Conservation (phyloP, 805 yeast species). For the Peterozyma toletana region DNA sequence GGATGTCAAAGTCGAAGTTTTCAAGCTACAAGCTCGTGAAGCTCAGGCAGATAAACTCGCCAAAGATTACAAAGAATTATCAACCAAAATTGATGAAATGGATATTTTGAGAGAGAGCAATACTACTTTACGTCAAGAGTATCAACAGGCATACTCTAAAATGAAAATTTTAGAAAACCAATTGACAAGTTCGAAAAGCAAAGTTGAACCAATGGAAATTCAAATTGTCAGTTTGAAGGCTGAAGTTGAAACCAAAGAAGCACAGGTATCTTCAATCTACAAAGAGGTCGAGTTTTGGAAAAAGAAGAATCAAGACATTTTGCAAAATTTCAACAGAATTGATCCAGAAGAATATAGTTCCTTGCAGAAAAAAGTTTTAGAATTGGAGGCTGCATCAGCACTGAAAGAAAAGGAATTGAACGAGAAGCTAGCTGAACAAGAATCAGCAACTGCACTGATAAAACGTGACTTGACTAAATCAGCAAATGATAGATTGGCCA, state of each 20-base stretch:
- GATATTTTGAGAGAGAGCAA: conserved; percentile 65
- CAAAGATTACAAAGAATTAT: conserved; percentile 36
- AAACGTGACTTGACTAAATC: conserved; percentile 11
- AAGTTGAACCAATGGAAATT: conserved; percentile 38
- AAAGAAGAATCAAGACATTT: conserved; percentile 38
- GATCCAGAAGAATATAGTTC: conserved; percentile 38
- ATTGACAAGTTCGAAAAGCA: conserved; percentile 20
- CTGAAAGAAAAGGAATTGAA: conserved; percentile 17
- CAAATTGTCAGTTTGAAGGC: conserved; percentile 28
- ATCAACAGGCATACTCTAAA: conserved; percentile 21
- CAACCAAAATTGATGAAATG: conserved; percentile 52
- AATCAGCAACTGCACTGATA: conserved; percentile 7
- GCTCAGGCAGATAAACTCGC: conserved; percentile 22
- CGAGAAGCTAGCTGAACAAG: conserved; percentile 13
- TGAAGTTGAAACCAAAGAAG: conserved; percentile 39
- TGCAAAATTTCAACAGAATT: conserved; percentile 36
- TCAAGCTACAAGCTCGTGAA: conserved; percentile 17
- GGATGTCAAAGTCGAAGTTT: conserved; percentile 41
- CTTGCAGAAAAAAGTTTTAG: conserved; percentile 23
- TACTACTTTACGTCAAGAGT: conserved; percentile 50
- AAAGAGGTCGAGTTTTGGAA: conserved; percentile 60
- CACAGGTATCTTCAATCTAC: conserved; percentile 35
- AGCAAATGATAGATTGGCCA: conserved; percentile 11
- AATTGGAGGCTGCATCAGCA: conserved; percentile 14
- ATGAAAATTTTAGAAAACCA: conserved; percentile 32